A percentile compares a stretch with the other conserved stretches of the same genome.
These are phyloP conservation scores for Omphalea diandra DNA, from an alignment of 441 rosid genomes.

Conservation along the genomic window DNA sequence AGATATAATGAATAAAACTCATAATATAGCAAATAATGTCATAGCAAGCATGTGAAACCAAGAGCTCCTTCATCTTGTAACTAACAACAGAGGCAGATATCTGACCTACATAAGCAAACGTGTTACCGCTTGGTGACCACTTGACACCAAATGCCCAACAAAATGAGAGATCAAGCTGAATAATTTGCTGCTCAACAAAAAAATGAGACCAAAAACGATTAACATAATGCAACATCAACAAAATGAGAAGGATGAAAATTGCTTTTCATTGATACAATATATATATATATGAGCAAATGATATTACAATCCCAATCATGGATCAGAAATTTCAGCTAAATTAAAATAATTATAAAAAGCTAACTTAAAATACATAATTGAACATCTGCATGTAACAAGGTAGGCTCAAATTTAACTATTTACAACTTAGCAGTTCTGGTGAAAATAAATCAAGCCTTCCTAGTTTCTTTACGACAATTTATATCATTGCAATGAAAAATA, in stretches of 20 bases:
- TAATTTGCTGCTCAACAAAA: slow-evolving; percentile 71
- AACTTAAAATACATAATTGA: not conserved
- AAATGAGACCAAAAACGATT: slow-evolving; percentile 14
- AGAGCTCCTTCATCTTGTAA: not conserved
- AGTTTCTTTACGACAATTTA: not conserved
- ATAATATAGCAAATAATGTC: not conserved
- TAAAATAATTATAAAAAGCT: not conserved
- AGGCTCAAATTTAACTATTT: not conserved
- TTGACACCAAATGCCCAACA: slow-evolving; percentile 99
- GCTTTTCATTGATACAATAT: not conserved
- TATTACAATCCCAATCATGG: not conserved
- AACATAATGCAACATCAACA: slow-evolving; percentile 6
- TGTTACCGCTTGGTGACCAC: slow-evolving; percentile 99
- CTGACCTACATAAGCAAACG: slow-evolving; percentile 97
- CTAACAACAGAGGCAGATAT: slow-evolving; percentile 26
- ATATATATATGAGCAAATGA: not conserved
- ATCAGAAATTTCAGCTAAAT: not conserved
- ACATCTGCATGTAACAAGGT: not conserved
- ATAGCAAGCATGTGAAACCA: not conserved
- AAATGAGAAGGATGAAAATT: slow-evolving; percentile 3
- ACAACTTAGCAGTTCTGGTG: not conserved
- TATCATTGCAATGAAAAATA: not conserved
- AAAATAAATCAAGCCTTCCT: not conserved
- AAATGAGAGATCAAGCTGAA: slow-evolving; percentile 97
- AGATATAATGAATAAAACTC: not conserved